phyloP scores from a whole-genome alignment of 495 filamentous ascomycete genomes.

The Echria macrotheca region DNA sequence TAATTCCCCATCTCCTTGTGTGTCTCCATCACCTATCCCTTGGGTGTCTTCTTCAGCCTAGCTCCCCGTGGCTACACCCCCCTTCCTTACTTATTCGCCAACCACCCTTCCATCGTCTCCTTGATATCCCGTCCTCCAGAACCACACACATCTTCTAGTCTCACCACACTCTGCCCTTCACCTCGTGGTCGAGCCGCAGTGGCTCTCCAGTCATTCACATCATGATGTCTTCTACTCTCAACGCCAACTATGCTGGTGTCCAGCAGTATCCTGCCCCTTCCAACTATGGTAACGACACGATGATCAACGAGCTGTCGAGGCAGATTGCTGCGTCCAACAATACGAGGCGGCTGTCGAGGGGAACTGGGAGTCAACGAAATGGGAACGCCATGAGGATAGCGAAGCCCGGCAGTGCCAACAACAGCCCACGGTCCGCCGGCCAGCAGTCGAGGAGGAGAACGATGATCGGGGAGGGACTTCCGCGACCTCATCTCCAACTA shows the following conservation, averaged over 20 bases:
- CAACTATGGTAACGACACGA: slow-evolving; percentile 24
- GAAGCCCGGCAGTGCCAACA: slow-evolving; percentile 65
- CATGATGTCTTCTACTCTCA: slow-evolving; percentile 28
- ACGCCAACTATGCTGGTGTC: slow-evolving; percentile 21
- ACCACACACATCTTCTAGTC: slow-evolving; percentile 7
- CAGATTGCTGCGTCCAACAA: slow-evolving; percentile 31
- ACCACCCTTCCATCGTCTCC: background rate
- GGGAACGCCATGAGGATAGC: slow-evolving; percentile 49
- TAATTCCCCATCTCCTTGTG: slow-evolving; percentile 12
- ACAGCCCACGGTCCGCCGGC: slow-evolving; percentile 54
- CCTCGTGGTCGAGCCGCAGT: slow-evolving; percentile 3
- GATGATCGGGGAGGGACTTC: slow-evolving; percentile 45
- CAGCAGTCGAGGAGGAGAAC: slow-evolving; percentile 49
- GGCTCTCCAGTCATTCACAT: slow-evolving; percentile 9
- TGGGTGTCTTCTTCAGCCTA: slow-evolving; percentile 3
- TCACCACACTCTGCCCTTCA: background rate
- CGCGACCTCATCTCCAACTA: slow-evolving; percentile 30
- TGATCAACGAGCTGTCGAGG: slow-evolving; percentile 34
- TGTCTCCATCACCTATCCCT: slow-evolving; percentile 5
- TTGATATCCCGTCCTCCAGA: background rate
- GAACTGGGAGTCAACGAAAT: slow-evolving; percentile 34
- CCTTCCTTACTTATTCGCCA: slow-evolving; percentile 4
- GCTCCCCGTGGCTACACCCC: background rate
- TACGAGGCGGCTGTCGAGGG: slow-evolving; percentile 37
- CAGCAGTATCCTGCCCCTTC: slow-evolving; percentile 8